Evolutionary conservation across 208 protist species (phyloP).

Genomic region (Trypanosoma cruzi): DNA sequence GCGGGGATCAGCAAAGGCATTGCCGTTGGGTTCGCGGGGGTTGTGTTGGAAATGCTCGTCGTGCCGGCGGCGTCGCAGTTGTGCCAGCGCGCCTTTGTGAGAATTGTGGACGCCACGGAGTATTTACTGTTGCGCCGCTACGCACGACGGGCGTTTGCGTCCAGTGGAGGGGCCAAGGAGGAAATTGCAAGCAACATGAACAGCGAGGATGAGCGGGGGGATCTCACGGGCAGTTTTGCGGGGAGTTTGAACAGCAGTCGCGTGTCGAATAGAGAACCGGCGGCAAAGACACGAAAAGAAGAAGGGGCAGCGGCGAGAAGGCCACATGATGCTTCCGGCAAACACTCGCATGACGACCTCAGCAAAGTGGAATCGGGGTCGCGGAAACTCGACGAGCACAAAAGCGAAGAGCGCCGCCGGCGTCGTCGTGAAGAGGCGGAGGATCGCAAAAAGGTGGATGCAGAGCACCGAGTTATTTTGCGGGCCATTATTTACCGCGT

Average conservation of each 20-base stretch:
- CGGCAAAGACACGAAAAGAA: conserved; percentile 1
- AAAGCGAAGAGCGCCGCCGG: conserved; percentile 1
- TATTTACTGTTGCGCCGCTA: conserved; percentile 84
- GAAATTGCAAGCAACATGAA: conserved; percentile 10
- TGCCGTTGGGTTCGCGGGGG: conserved; percentile 32
- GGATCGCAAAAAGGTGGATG: conserved; percentile 20
- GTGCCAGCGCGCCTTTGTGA: conserved; percentile 66
- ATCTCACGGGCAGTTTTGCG: not conserved
- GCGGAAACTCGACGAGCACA: not conserved
- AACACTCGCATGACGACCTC: not conserved
- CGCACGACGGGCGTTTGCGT: conserved; percentile 19
- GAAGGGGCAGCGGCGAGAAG: too few species aligned
- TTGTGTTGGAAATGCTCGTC: conserved; percentile 52
- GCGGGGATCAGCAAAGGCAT: conserved; percentile 38
- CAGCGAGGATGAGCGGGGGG: conserved; percentile 9
- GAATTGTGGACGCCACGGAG: conserved; percentile 61
- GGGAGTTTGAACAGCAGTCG: conserved; percentile 2
- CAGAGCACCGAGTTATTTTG: conserved; percentile 43
- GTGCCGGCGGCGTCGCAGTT: conserved; percentile 53
- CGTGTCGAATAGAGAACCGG: not conserved
- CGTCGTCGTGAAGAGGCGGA: conserved; percentile 21
- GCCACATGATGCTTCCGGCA: not conserved
- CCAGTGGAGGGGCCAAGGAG: not conserved
- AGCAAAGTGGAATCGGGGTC: not conserved
- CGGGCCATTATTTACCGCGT: conserved; percentile 84